A percentile compares a stretch with the other conserved stretches of the same genome.
phyloP scores from a whole-genome alignment of 2,329 filamentous ascomycete genomes.

The Calonectria hawksworthii region DNA sequence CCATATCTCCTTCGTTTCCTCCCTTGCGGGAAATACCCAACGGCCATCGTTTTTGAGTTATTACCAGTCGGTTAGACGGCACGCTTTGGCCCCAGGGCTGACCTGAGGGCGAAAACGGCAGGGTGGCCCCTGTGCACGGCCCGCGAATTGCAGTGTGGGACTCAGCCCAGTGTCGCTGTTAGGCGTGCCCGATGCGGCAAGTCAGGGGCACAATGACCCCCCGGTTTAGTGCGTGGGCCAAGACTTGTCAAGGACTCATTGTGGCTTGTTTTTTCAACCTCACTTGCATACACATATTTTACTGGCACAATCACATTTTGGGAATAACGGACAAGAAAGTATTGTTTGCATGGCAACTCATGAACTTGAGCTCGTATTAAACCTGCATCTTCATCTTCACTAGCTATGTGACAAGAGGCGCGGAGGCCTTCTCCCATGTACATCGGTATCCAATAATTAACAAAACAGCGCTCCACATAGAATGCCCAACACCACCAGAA shows the following conservation, averaged over 20 bases:
- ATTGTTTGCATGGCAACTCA: background rate
- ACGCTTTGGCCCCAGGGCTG: background rate
- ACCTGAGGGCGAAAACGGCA: background rate
- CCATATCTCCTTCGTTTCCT: background rate
- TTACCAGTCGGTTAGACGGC: background rate
- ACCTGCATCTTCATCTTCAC: background rate
- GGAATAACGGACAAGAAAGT: background rate
- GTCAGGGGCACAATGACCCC: background rate
- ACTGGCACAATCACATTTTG: background rate
- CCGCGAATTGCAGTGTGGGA: background rate
- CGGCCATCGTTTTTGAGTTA: background rate
- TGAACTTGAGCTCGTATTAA: background rate
- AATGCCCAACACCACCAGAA: conserved; percentile 7
- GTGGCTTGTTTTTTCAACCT: background rate
- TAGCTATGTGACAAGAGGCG: background rate
- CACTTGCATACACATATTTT: background rate
- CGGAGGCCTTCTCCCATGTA: background rate
- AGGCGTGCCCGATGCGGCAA: background rate
- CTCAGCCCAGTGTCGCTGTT: background rate
- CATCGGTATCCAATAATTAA: background rate
- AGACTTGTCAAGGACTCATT: background rate
- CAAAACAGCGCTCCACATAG: background rate
- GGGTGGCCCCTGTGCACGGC: background rate
- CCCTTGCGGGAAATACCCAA: background rate
- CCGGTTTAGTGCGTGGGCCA: background rate